Base-by-base conservation (phyloP, 257 asterid species). In the Craterostigma plantagineum region DNA sequence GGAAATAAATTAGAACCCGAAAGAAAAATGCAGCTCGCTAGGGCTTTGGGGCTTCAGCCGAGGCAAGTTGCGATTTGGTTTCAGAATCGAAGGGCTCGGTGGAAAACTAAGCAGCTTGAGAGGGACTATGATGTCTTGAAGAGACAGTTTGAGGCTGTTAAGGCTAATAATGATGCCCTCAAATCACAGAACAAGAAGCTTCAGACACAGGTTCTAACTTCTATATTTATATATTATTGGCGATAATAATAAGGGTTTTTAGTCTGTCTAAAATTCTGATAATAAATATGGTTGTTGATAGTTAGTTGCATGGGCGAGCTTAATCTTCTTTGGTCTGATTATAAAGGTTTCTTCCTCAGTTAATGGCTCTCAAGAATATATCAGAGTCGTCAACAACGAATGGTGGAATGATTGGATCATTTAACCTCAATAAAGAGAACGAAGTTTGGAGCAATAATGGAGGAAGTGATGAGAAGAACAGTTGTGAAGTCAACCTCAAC, bases 51-150 rank as follows among this genome's bases (percentile, higher is more conserved):
- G 4, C 59, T 85, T 48, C 82, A 81, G 45, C 96, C 94, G 0
- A 61, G 94, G 3, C 96, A 85, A 56, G 59, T 85, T 0, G 92
- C 94, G 0, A 75, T 85, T 11, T 85, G 96, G 96, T 85, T 85
- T 45, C 96, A 85, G 56, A 85, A 85, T 39, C 57, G 96, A 18
- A 43, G 96, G 60, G 96, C 96, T 18, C 67, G 96, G 17, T 75
- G 90, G 74, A 85, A 85, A 60, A 85, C 86, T 3, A 85, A 85
- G 64, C 80, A 81, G 39, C 46, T 85, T 41, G 96, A 85, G 67
- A 81, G 54, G 68, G 94, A 81, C 42, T 85, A 75, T 35, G 90
- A 81, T 4, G 42, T 68, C n/a, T 50, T 85, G 47, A 72, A 68
- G 71, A 52, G 73, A 44, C 85, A 81, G 49, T 62, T 68, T 51